Evolutionary conservation across 2,329 filamentous ascomycete genomes (phyloP).

Genomic region (Microsporum canis): DNA sequence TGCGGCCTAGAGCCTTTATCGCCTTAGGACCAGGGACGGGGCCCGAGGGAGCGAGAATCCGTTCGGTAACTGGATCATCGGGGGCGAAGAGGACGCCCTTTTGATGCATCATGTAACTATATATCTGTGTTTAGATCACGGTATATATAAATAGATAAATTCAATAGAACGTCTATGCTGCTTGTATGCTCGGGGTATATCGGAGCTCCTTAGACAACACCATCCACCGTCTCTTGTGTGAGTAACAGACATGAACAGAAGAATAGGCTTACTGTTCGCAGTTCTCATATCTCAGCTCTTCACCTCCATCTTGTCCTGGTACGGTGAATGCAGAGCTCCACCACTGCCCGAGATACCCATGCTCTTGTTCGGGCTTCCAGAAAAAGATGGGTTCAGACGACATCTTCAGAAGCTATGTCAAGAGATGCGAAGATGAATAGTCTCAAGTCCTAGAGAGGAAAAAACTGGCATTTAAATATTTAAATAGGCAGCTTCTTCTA

Average conservation of each 20-base stretch:
- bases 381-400: conserved; percentile 13
- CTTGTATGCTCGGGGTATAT: not conserved
- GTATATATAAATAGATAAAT: conserved; percentile 10
- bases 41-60: conserved; percentile 18
- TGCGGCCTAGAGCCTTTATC: conserved; percentile 21
- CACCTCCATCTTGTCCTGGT: not conserved
- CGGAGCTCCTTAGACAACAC: not conserved
- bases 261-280: conserved; percentile 13
- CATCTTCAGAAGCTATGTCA: not conserved
- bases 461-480: not conserved
- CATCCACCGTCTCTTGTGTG: not conserved
- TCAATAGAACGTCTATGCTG: not conserved
- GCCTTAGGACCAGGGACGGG: conserved; percentile 17
- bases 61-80: conserved; percentile 18
- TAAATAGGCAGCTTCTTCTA: not conserved
- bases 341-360: conserved; percentile 19
- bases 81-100: conserved; percentile 26
- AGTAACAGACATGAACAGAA: not conserved
- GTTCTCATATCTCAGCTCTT: conserved; percentile 14
- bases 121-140: not conserved
- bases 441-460: not conserved
- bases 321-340: conserved; percentile 15
- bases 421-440: not conserved
- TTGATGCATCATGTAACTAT: conserved; percentile 26
- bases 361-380: conserved; percentile 16